Conservation (phyloP, 2,329 filamentous ascomycete genomes). For the Botryotinia calthae region DNA sequence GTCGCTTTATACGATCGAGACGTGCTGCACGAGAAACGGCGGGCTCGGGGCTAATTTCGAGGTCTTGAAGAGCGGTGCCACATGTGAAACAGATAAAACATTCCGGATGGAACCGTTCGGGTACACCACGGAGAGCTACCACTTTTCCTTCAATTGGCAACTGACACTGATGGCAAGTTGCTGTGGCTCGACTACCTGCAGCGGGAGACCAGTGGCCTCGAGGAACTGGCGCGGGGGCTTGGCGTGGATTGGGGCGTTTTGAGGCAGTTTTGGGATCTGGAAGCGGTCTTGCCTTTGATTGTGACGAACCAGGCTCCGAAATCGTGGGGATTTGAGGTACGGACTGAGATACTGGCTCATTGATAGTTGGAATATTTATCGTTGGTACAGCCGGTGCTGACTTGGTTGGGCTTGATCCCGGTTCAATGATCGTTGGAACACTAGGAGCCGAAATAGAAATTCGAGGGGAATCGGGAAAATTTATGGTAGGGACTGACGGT, state of each 20-base stretch:
- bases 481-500: constrained; percentile 36
- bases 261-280: constrained; percentile 42
- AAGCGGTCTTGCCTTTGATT: constrained; percentile 36
- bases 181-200: constrained; percentile 55
- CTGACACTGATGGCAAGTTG: constrained; percentile 79
- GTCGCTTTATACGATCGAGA: constrained; percentile 68
- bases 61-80: constrained; percentile 82
- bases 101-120: constrained; percentile 81
- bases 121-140: constrained; percentile 72
- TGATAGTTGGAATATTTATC: constrained; percentile 35
- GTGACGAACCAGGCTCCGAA: constrained; percentile 37
- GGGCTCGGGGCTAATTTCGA: constrained; percentile 95
- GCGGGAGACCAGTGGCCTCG: constrained; percentile 57
- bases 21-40: constrained; percentile 67
- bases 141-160: constrained; percentile 87
- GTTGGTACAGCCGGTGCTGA: constrained; percentile 30
- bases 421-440: constrained; percentile 33
- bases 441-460: constrained; percentile 32
- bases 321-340: constrained; percentile 33
- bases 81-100: constrained; percentile 92
- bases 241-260: constrained; percentile 37
- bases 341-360: constrained; percentile 21
- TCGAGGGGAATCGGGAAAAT: constrained; percentile 34
- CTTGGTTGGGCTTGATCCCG: constrained; percentile 39
- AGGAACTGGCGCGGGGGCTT: constrained; percentile 35